phyloP scores from a whole-genome alignment of 768 basidiomycete genomes.

The Trichaptum fuscoviolaceum region DNA sequence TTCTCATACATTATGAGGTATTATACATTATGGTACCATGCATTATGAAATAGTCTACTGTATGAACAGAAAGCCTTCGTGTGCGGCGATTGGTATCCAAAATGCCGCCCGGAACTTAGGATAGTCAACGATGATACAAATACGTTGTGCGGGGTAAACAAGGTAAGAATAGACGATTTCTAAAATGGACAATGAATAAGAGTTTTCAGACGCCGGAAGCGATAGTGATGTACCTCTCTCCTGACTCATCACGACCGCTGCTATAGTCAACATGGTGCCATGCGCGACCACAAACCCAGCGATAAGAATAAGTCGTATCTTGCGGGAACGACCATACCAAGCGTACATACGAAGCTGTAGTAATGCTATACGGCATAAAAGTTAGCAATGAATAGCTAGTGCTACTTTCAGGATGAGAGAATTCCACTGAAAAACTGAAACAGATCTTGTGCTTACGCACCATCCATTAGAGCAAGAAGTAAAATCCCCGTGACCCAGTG shows the following conservation, averaged over 20 bases:
- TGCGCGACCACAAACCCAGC: background rate
- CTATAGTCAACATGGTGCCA: background rate
- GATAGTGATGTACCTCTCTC: background rate
- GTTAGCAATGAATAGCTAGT: too few relatives aligned
- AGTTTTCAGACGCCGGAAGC: too few relatives aligned
- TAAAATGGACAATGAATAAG: background rate
- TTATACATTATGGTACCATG: conserved; percentile 10
- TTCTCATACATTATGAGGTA: conserved; percentile 9
- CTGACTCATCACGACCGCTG: background rate
- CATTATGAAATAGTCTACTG: conserved; percentile 11
- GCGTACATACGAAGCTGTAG: background rate
- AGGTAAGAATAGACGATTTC: background rate
- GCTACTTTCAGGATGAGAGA: too few relatives aligned
- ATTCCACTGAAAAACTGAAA: too few relatives aligned
- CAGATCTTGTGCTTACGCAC: background rate
- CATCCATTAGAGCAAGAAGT: background rate
- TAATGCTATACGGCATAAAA: background rate
- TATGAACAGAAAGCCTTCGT: background rate
- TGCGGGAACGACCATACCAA: background rate
- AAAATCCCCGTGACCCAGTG: background rate
- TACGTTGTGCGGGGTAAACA: background rate
- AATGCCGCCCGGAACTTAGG: background rate
- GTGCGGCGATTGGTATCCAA: background rate
- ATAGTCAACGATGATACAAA: background rate
- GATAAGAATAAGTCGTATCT: background rate